Percentiles rank a stretch among this genome's conserved stretches.
These are phyloP conservation scores for Termitomyces sp. DNA, from an alignment of 768 basidiomycete genomes.

Conservation along the genomic window DNA sequence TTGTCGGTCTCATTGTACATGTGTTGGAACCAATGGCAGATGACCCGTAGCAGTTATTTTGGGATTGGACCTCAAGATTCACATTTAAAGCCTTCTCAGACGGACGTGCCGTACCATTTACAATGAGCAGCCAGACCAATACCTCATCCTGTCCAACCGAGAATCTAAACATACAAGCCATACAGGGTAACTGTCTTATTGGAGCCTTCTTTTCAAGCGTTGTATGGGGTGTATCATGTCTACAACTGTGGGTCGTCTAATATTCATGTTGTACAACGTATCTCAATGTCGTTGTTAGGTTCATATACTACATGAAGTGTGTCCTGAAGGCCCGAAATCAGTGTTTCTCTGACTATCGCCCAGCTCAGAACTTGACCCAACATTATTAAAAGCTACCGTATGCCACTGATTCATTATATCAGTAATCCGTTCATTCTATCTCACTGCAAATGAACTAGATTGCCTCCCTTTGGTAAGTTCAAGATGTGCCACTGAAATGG, in stretches of 20 bases:
- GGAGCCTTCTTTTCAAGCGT: neutral
- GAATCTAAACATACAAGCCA: neutral
- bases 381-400: neutral
- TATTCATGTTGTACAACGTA: no score
- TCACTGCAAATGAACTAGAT: neutral
- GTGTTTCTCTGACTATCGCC: neutral
- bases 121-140: neutral
- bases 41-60: no score
- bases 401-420: no score
- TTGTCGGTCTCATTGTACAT: no score
- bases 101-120: no score
- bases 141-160: neutral
- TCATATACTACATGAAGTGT: constrained; percentile 1
- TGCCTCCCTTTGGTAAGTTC: neutral
- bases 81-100: no score
- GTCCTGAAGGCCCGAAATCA: no score
- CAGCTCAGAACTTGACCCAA: neutral
- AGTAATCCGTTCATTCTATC: no score
- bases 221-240: no score
- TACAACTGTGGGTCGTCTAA: constrained; percentile 3
- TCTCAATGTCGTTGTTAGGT: neutral
- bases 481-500: neutral
- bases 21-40: no score
- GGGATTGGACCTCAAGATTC: no score
- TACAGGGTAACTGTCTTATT: neutral